Evolutionary conservation across 2,329 filamentous ascomycete species (phyloP).

Genomic region (Chlorencoelia australis): DNA sequence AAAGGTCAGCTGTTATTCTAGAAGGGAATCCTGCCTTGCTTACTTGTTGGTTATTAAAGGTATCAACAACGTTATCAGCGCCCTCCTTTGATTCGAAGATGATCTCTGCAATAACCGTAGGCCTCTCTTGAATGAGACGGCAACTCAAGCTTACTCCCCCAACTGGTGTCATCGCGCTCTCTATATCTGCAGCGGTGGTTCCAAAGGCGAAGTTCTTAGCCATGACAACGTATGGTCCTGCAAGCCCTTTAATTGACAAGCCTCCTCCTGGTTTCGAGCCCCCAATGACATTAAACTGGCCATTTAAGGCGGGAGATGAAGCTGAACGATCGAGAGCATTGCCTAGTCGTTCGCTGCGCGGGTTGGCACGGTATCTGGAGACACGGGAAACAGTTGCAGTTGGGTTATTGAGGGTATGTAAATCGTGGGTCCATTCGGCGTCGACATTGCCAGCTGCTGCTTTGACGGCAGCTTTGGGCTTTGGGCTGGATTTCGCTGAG

Average conservation of each 20-base stretch:
- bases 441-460: slow-evolving; percentile 46
- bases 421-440: slow-evolving; percentile 62
- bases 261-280: slow-evolving; percentile 33
- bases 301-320: slow-evolving; percentile 25
- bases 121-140: slow-evolving; percentile 54
- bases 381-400: slow-evolving; percentile 31
- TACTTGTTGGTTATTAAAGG: slow-evolving; percentile 71
- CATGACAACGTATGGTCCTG: slow-evolving; percentile 61
- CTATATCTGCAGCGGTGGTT: slow-evolving; percentile 73
- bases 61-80: slow-evolving; percentile 63
- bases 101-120: slow-evolving; percentile 70
- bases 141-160: slow-evolving; percentile 60
- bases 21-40: slow-evolving; percentile 21
- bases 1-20: slow-evolving; percentile 1
- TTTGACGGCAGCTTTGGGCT: slow-evolving; percentile 11
- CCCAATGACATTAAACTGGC: slow-evolving; percentile 27
- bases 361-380: slow-evolving; percentile 29
- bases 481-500: slow-evolving; percentile 16
- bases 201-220: slow-evolving; percentile 76
- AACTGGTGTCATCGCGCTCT: slow-evolving; percentile 69
- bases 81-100: slow-evolving; percentile 62
- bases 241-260: slow-evolving; percentile 63
- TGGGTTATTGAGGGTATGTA: slow-evolving; percentile 42
- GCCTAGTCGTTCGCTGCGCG: slow-evolving; percentile 22
- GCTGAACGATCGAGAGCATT: slow-evolving; percentile 20